Evolutionary conservation across 108 stramenopile species (phyloP), one percentile per base, ranked within the genome.

Genomic region (Asterionellopsis glacialis): DNA sequence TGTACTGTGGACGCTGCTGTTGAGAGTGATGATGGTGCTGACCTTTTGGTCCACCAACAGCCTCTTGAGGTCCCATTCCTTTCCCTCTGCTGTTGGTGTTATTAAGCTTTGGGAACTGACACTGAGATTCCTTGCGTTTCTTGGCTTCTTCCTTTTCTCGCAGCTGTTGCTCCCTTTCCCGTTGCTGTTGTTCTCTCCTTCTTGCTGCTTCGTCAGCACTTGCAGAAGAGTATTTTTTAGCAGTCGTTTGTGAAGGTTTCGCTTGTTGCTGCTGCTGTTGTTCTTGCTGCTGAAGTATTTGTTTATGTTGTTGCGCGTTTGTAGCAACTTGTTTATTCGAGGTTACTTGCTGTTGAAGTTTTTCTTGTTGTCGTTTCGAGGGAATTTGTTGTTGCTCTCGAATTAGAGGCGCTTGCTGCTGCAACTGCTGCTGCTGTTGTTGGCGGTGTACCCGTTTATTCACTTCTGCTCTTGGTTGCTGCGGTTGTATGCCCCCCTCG

Each of bases 71-170:
- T 7, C 33, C 33, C 33, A 33, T 33, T 2, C 33, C 33, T 5
- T 5, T 33, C 33, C 33, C 33, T 33, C 33, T 33, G 7, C 7
- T 2, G 7, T 33, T 33, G 7, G 2, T 2, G 7, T 33, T 33
- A 33, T 33, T 5, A 2, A 5, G 33, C 2, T 33, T 22, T 1
- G 52, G 52, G 24, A 53, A 53, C 15, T 53, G 22, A 15, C 19
- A 21, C 24, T 53, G 52, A 25, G 52, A 19, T 25, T 53, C 52
- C 24, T 53, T 53, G 52, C 21, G 52, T 15, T 24, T 19, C 24
- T 25, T 53, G 3, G 24, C 19, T 57, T 45, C 41, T 41, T 38
- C 41, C 22, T 57, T 33, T 33, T 33, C 33, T 33, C 33, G 47
- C 9, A 6, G 47, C 47, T 48, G 47, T 22, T 9, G 47, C 7